Base-by-base conservation (phyloP, 129 eudicot species). In the Centaurea solstitialis region DNA sequence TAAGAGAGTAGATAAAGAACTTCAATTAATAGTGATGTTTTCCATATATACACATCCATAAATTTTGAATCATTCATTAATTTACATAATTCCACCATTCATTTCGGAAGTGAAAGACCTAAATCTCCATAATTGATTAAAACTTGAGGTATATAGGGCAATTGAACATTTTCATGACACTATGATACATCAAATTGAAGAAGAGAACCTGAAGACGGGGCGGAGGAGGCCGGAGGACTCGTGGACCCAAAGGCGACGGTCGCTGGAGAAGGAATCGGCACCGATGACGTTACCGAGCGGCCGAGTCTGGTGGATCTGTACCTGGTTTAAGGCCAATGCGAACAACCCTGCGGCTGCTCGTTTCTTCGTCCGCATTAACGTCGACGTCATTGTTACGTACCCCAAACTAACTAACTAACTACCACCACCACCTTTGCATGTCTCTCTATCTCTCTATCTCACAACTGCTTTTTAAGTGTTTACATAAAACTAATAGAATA, bases 261-360 rank as follows among this genome's bases (percentile, higher is more conserved):
- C 94, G 3, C 81, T 89, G 64, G 97, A 79, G 59, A 95, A 94
- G 18, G 97, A 87, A 79, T 89, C 93, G 62, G 85, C 72, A n/a
- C 80, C 87, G 80, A 81, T 81, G 0, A 70, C 59, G 67, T 47
- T 8, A 6, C 88, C 93, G 35, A 96, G 66, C 0, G 94, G 93
- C 4, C 85, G 88, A 8, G 97, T 86, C 87, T 96, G 99, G 82
- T 91, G 97, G 70, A 85, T 87, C 85, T 93, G 98, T 11, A 93
- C 94, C 77, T 91, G 95, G 88, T 89, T 88, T 17, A 96, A 81
- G 18, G 98, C 94, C 67, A 96, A 50, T 6, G 92, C 97, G 37
- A 93, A 93, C 37, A 96, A 88, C 17, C 90, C 93, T 50, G 93
- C 97, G 57, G 99, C 97, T 1, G 98, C 99, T 75, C 90, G 91